Percentiles rank a stretch among this genome's conserved stretches.
Evolutionary conservation across 1,139 yeast genomes (phyloP).

Genomic region (Nadsonia starkeyi-henricii): DNA sequence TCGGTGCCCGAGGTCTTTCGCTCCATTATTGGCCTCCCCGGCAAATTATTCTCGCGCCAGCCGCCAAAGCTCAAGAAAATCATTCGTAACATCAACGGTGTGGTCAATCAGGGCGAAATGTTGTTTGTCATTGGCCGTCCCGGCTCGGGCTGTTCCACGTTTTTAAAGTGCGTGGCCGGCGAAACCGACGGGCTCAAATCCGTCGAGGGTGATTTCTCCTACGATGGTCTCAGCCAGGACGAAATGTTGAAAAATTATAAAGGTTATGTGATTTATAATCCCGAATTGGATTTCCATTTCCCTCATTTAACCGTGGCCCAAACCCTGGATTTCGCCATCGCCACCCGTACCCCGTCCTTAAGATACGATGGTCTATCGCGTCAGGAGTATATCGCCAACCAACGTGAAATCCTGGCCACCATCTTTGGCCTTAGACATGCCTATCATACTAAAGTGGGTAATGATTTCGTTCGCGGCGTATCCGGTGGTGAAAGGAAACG

Average conservation of each 20-base stretch:
- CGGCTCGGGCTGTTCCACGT: constrained; percentile 51
- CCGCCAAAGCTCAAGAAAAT: neutral
- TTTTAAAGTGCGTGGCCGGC: constrained; percentile 40
- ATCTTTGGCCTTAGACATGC: constrained; percentile 47
- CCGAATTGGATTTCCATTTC: constrained; percentile 44
- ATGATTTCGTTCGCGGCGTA: constrained; percentile 47
- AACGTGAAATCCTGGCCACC: constrained; percentile 39
- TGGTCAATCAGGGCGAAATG: constrained; percentile 35
- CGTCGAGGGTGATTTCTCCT: constrained; percentile 28
- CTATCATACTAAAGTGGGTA: constrained; percentile 42
- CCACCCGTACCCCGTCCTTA: constrained; percentile 42
- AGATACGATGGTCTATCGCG: constrained; percentile 38
- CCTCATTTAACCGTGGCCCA: constrained; percentile 50
- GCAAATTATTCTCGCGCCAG: neutral
- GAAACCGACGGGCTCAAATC: constrained; percentile 28
- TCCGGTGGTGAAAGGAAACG: constrained; percentile 56
- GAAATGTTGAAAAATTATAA: constrained; percentile 35
- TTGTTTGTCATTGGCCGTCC: constrained; percentile 47
- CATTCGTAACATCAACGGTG: constrained; percentile 4
- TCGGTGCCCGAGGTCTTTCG: constrained; percentile 31
- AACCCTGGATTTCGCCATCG: constrained; percentile 46
- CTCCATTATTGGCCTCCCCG: constrained; percentile 22
- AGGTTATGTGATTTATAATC: constrained; percentile 40
- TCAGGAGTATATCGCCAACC: constrained; percentile 32
- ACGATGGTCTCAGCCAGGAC: constrained; percentile 35